phyloP scores from a whole-genome alignment of 2,329 filamentous ascomycete genomes.

The Paraphoma chrysanthemicola region DNA sequence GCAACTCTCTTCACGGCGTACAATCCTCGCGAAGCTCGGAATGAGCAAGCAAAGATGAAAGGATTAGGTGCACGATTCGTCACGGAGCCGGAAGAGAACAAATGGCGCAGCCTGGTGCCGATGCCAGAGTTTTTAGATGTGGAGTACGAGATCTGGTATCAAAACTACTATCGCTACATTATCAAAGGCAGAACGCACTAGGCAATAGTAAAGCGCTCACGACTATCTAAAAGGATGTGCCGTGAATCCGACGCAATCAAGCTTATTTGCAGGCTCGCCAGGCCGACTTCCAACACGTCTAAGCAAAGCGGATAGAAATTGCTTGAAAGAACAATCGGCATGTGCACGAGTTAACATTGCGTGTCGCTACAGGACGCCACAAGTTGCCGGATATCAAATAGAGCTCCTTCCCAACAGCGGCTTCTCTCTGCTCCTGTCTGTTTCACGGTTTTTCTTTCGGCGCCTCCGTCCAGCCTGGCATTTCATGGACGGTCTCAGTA shows the following conservation, averaged over 20 bases:
- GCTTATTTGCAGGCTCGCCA: neutral
- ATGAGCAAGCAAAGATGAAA: constrained; percentile 15
- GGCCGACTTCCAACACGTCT: too few relatives aligned
- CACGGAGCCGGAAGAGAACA: constrained; percentile 14
- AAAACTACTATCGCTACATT: constrained; percentile 23
- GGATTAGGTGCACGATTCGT: constrained; percentile 13
- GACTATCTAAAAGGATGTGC: neutral
- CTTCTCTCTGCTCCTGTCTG: neutral
- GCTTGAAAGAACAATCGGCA: too few relatives aligned
- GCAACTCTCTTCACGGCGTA: constrained; percentile 25
- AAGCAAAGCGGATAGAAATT: too few relatives aligned
- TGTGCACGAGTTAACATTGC: too few relatives aligned
- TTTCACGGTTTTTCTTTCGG: neutral
- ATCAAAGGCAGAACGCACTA: constrained; percentile 9
- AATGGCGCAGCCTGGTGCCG: constrained; percentile 23
- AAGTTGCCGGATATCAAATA: neutral
- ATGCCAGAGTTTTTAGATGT: constrained; percentile 24
- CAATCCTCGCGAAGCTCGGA: constrained; percentile 13
- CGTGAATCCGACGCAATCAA: neutral
- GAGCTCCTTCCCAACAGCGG: neutral
- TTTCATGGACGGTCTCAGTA: constrained; percentile 6
- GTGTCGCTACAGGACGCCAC: too few relatives aligned
- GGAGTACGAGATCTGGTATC: constrained; percentile 24
- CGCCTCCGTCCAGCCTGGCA: neutral
- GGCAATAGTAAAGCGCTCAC: too few relatives aligned